Evolutionary conservation across 177 flowering plant species (phyloP).

Genomic region (Vitis hybrid): DNA sequence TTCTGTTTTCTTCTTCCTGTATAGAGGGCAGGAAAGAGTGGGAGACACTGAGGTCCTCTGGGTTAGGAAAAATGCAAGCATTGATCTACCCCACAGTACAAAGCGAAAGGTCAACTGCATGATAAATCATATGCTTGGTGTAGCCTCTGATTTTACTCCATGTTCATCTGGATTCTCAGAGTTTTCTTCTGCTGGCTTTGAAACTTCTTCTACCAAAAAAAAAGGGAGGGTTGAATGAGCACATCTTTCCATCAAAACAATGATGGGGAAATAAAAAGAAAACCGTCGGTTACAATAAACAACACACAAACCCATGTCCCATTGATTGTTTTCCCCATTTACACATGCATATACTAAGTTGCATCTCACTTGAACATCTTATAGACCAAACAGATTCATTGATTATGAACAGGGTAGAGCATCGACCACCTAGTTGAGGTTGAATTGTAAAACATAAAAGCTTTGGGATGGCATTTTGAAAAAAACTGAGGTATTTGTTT

Average conservation of each 20-base stretch:
- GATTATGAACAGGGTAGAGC: no score
- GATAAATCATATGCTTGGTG: slow-evolving; percentile 22
- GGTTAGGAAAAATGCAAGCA: slow-evolving; percentile 6
- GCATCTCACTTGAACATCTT: no score
- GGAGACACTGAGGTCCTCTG: background rate
- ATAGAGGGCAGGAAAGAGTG: background rate
- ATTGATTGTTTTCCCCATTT: no score
- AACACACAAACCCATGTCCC: background rate
- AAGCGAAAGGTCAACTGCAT: background rate
- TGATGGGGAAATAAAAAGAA: background rate
- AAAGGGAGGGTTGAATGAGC: background rate
- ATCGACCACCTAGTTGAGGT: no score
- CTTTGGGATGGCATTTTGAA: no score
- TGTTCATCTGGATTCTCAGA: slow-evolving; percentile 26
- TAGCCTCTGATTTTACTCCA: slow-evolving; percentile 17
- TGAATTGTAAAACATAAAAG: no score
- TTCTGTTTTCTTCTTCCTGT: background rate
- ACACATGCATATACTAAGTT: no score
- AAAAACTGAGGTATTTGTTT: no score
- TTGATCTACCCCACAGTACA: slow-evolving; percentile 1
- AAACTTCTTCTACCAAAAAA: slow-evolving; percentile 34
- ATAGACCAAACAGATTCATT: no score
- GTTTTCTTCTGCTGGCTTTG: slow-evolving; percentile 29
- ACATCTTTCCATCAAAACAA: background rate
- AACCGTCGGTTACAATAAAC: background rate